A percentile compares a stretch with the other conserved stretches of the same genome.
Evolutionary conservation across 495 filamentous ascomycete genomes (phyloP).

Genomic region (Penicillium nucicola): DNA sequence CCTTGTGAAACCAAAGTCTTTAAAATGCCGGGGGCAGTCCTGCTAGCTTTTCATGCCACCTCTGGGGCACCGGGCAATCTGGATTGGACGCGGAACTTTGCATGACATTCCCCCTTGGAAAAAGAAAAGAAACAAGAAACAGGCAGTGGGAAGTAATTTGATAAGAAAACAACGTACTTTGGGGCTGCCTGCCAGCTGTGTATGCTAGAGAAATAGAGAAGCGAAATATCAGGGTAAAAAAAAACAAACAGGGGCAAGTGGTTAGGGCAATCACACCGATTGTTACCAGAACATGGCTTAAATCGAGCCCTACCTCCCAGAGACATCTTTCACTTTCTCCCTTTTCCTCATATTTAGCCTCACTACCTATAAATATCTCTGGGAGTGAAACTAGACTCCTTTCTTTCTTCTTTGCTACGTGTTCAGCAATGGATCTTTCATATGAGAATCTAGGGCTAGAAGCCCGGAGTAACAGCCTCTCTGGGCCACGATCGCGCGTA

Average conservation of each 20-base stretch:
- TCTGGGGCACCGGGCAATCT: constrained; percentile 9
- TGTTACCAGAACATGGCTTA: constrained; percentile 30
- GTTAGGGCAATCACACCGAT: constrained; percentile 24
- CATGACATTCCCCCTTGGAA: constrained; percentile 29
- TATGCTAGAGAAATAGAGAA: neutral
- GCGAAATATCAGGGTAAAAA: neutral
- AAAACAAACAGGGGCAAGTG: constrained; percentile 5
- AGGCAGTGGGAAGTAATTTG: constrained; percentile 1
- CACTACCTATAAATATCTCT: too few relatives aligned
- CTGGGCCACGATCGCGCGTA: constrained; percentile 27
- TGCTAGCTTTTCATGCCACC: constrained; percentile 18
- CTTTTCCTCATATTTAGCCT: neutral
- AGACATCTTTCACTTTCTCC: constrained; percentile 17
- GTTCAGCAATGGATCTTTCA: constrained; percentile 30
- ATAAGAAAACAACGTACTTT: constrained; percentile 7
- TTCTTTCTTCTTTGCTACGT: neutral
- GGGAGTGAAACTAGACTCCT: neutral
- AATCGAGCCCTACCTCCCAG: constrained; percentile 26
- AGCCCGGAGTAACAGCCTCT: constrained; percentile 15
- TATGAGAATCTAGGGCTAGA: constrained; percentile 33
- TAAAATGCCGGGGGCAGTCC: constrained; percentile 23
- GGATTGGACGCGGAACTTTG: constrained; percentile 23
- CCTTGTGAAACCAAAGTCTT: constrained; percentile 31
- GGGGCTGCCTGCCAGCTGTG: neutral
- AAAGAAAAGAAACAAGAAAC: constrained; percentile 7